A percentile compares a stretch with the other conserved stretches of the same genome.
Conservation (phyloP, 805 yeast species). For the Torulaspora indica region DNA sequence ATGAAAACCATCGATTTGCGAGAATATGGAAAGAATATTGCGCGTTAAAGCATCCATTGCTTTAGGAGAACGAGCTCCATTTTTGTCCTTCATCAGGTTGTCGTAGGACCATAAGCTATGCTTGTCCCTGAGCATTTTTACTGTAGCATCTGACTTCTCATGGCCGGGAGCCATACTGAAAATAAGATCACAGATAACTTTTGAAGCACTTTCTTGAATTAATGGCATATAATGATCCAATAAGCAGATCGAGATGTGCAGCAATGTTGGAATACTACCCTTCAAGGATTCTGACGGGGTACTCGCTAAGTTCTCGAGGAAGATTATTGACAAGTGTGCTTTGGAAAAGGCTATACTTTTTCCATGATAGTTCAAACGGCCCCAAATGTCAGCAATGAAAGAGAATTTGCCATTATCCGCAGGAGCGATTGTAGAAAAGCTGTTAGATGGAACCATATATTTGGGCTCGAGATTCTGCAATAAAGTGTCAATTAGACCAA, state of each 20-base stretch:
- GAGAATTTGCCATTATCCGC: constrained; percentile 48
- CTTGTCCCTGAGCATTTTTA: constrained; percentile 52
- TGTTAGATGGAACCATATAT: constrained; percentile 77
- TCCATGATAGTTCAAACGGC: constrained; percentile 48
- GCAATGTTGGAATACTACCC: constrained; percentile 59
- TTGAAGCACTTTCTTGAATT: constrained; percentile 80
- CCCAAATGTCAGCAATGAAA: constrained; percentile 69
- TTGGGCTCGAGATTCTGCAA: constrained; percentile 73
- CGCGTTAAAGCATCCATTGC: constrained; percentile 74
- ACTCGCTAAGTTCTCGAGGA: constrained; percentile 74
- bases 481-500: constrained; percentile 55
- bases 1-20: constrained; percentile 50
- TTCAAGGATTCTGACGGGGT: constrained; percentile 59
- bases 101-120: constrained; percentile 74
- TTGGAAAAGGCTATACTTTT: constrained; percentile 76
- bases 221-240: constrained; percentile 82
- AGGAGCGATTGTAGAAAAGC: constrained; percentile 34
- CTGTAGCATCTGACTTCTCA: constrained; percentile 52
- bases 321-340: constrained; percentile 82
- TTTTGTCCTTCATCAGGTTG: constrained; percentile 69
- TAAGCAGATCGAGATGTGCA: constrained; percentile 75
- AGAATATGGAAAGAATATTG: constrained; percentile 55
- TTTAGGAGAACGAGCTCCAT: constrained; percentile 79
- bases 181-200: constrained; percentile 65
- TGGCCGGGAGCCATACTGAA: constrained; percentile 54